Percentiles rank a stretch among this genome's conserved stretches.
Evolutionary conservation across 306 rosid species (phyloP).

Genomic region (Castanea sativa): DNA sequence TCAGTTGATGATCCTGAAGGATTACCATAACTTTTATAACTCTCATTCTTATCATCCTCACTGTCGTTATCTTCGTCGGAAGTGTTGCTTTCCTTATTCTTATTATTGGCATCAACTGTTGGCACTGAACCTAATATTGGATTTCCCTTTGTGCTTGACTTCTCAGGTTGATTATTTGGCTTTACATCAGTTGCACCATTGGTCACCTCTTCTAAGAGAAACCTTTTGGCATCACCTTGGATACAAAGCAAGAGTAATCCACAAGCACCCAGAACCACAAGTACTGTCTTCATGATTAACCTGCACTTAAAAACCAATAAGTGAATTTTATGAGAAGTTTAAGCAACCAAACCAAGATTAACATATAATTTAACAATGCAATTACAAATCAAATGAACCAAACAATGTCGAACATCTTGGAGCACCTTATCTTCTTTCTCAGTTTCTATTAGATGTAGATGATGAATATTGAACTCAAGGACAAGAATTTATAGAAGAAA

Average conservation of each 20-base stretch:
- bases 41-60: slow-evolving; percentile 14
- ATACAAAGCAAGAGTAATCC: neutral
- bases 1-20: slow-evolving; percentile 12
- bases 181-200: neutral
- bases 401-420: neutral
- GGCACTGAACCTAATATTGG: neutral
- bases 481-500: neutral
- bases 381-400: neutral
- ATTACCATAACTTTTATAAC: slow-evolving; percentile 17
- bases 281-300: slow-evolving; percentile 17
- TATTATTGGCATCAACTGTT: neutral
- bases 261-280: neutral
- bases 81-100: too few relatives aligned
- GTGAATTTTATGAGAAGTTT: neutral
- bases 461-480: neutral
- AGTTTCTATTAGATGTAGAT: neutral
- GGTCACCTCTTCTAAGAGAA: slow-evolving; percentile 6
- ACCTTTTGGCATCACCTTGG: slow-evolving; percentile 19
- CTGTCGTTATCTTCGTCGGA: neutral
- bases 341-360: neutral
- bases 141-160: neutral
- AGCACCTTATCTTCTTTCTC: neutral
- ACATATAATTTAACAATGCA: neutral
- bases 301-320: slow-evolving; percentile 5
- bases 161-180: neutral